Percentiles rank a stretch among this genome's conserved stretches.
These are phyloP conservation scores for Hypoxylon lienhwacheense DNA, from an alignment of 495 filamentous ascomycete species.

Conservation along the genomic window DNA sequence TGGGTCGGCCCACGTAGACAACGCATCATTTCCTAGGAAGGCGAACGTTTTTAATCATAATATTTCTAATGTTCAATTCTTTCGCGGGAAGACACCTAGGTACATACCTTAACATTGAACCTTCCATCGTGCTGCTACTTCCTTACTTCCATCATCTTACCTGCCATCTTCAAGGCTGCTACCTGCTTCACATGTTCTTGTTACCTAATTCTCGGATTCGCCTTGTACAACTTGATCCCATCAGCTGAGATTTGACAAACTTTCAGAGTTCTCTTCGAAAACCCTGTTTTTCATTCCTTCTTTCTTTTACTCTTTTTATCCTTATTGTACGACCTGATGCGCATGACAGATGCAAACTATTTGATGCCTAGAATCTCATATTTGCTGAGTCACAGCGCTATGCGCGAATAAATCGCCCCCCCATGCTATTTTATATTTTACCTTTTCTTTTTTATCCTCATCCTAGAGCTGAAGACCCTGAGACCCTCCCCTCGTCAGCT, in stretches of 20 bases:
- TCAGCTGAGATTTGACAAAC: constrained; percentile 2
- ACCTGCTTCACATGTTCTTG: neutral
- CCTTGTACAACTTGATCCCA: constrained; percentile 1
- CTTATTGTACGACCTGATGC: neutral
- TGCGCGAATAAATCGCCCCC: neutral
- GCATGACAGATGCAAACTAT: too few relatives aligned
- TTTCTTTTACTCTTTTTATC: neutral
- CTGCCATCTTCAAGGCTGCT: too few relatives aligned
- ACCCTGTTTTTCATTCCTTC: neutral
- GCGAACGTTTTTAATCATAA: too few relatives aligned
- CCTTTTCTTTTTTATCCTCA: neutral
- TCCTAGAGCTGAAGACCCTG: constrained; percentile 19
- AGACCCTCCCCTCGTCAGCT: too few relatives aligned
- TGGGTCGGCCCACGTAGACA: constrained; percentile 14
- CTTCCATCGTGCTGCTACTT: too few relatives aligned
- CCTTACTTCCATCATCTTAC: too few relatives aligned
- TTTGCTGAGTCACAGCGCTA: neutral
- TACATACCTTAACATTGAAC: too few relatives aligned
- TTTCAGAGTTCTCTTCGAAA: too few relatives aligned
- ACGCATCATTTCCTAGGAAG: constrained; percentile 12
- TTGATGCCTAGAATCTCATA: too few relatives aligned
- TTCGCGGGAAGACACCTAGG: too few relatives aligned
- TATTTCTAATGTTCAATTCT: too few relatives aligned
- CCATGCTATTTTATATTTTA: neutral
- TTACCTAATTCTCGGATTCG: neutral